Evolutionary conservation across 225 moss, liverwort and hornwort species (phyloP).

Genomic region (Polytrichum formosum): DNA sequence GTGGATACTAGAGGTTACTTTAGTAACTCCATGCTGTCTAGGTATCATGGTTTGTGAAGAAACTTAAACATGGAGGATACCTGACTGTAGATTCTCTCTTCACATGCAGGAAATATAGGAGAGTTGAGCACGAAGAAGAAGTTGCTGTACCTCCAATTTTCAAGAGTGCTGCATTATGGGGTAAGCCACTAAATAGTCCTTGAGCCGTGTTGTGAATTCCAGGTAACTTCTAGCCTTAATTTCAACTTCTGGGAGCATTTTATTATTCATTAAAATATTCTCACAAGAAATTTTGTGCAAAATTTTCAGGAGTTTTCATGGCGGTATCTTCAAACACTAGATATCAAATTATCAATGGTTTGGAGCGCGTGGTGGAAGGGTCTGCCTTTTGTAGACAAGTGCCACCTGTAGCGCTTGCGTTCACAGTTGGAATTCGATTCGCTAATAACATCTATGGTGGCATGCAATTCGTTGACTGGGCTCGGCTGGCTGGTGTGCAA

Average conservation of each 20-base stretch:
- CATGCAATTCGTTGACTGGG: conserved; percentile 98
- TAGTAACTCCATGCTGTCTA: too few species aligned
- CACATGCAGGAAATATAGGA: conserved; percentile 40
- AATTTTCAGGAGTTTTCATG: conserved; percentile 72
- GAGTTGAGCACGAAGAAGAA: conserved; percentile 48
- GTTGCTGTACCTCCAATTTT: conserved; percentile 87
- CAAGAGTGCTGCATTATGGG: conserved; percentile 84
- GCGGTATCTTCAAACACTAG: conserved; percentile 85
- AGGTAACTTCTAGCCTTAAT: too few species aligned
- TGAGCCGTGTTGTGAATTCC: too few species aligned
- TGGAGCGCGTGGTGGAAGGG: conserved; percentile 90
- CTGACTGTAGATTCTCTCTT: background rate
- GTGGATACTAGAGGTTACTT: too few species aligned
- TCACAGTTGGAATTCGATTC: conserved; percentile 90
- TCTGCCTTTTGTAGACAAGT: conserved; percentile 55
- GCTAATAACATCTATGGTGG: conserved; percentile 94
- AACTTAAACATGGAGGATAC: background rate
- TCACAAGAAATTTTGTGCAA: too few species aligned
- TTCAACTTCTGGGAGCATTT: too few species aligned
- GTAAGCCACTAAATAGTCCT: conserved; percentile 22
- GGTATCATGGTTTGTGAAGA: too few species aligned
- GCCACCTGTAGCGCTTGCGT: conserved; percentile 69
- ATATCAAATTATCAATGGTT: conserved; percentile 90
- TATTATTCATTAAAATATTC: too few species aligned
- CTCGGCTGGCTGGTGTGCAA: conserved; percentile 80